These are phyloP conservation scores for Aspergillus ustus DNA, from an alignment of 2,329 filamentous ascomycete genomes.

Conservation along the genomic window DNA sequence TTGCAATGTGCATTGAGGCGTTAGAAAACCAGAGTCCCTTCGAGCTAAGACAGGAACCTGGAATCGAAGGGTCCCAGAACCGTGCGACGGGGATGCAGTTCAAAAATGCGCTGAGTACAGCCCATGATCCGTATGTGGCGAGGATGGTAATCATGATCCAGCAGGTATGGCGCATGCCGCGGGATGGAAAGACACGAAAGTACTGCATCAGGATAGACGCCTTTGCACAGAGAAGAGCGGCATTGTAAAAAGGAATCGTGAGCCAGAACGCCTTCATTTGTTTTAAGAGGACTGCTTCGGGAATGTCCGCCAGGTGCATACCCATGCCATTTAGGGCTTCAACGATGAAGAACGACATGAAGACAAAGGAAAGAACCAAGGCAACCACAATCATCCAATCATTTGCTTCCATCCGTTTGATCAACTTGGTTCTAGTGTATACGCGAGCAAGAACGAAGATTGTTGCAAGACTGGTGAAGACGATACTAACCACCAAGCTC, in stretches of 20 bases:
- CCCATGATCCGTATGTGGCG: conserved; percentile 42
- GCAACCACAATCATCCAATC: conserved; percentile 44
- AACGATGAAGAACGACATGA: conserved; percentile 41
- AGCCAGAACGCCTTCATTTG: conserved; percentile 47
- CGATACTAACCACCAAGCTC: conserved; percentile 34
- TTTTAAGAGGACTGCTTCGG: conserved; percentile 30
- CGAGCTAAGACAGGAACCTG: conserved; percentile 43
- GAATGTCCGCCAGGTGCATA: conserved; percentile 38
- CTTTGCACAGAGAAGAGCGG: conserved; percentile 48
- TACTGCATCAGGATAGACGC: conserved; percentile 56
- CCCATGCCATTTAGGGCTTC: conserved; percentile 43
- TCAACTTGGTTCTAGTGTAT: conserved; percentile 37
- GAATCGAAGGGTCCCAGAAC: conserved; percentile 37
- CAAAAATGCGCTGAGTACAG: conserved; percentile 41
- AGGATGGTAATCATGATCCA: conserved; percentile 43
- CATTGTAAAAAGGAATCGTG: conserved; percentile 45
- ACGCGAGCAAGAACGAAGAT: conserved; percentile 36
- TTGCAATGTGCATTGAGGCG: conserved; percentile 49
- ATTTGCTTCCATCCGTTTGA: conserved; percentile 40
- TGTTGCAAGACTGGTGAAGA: conserved; percentile 38
- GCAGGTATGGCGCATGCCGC: conserved; percentile 40
- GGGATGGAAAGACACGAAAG: conserved; percentile 50
- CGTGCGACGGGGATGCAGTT: conserved; percentile 43
- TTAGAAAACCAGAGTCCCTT: conserved; percentile 51
- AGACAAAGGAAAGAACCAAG: conserved; percentile 40